Evolutionary conservation across 345 rosid species (phyloP), one percentile per base, ranked within the genome.

Genomic region (Pugionium dolabratum): DNA sequence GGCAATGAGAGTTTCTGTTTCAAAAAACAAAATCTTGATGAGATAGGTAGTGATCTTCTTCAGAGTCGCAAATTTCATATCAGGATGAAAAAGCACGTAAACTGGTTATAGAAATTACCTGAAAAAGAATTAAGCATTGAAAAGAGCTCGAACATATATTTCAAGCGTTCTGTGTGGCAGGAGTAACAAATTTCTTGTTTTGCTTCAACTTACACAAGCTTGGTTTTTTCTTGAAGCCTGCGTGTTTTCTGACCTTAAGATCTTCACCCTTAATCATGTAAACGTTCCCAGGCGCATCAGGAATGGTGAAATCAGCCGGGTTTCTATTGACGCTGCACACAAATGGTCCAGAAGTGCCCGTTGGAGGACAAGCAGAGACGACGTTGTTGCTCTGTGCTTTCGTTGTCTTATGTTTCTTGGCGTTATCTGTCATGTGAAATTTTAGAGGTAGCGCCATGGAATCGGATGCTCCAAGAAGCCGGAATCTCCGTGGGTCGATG

Each of bases 271-370:
- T 65, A 27, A 86, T 85, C 82, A 85, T 88, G 80, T 79, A 83
- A 26, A 30, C 35, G 73, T 88, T 91, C 45, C 82, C 79, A 54
- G 80, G 80, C 65, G 66, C 54, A 35, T 67, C 90, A 45, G 91
- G 84, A 11, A 64, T 1, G 47, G 82, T 83, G 67, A 88, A 91
- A 76, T 91, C 98, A 50, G 94, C 86, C 11, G 98, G 98, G 75
- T 91, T 88, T 67, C 86, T 78, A 72, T 86, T 91, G 66, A 85
- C 46, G 27, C 52, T 64, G 83, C 96, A 91, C 47, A 73, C 60
- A 59, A 71, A 76, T 54, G 66, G 55, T 26, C 69, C 62, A 74
- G 40, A 70, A 71, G 49, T 70, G 82, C 68, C 77, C 56, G 11
- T 68, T 11, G 28, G 45, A 68, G 78, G 59, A 48, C 75, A 74